These are phyloP conservation scores for Lactifluus volemus DNA, from an alignment of 768 basidiomycete genomes.

Conservation along the genomic window DNA sequence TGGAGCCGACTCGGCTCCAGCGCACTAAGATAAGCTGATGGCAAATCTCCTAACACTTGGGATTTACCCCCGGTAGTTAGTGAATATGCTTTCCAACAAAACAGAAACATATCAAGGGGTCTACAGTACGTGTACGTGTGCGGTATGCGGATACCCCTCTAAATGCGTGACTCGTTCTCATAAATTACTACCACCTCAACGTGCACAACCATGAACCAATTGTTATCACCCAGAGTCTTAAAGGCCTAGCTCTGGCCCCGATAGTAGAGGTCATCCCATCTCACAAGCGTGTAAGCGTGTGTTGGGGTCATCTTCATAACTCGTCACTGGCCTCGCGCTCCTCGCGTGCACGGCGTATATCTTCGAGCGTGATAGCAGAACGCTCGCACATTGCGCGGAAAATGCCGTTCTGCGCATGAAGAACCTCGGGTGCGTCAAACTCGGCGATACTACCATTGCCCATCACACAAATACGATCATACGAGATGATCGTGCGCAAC, in stretches of 20 bases:
- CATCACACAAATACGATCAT: slow-evolving; percentile 85
- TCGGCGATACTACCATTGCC: slow-evolving; percentile 77
- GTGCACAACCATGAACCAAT: background rate
- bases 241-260: background rate
- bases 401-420: slow-evolving; percentile 55
- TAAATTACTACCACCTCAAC: no score
- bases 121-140: no score
- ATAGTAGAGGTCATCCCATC: background rate
- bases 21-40: no score
- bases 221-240: background rate
- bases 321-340: slow-evolving; percentile 8
- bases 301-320: background rate
- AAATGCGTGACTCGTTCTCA: no score
- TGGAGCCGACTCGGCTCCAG: no score
- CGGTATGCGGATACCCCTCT: no score
- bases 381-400: slow-evolving; percentile 84
- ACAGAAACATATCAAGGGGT: no score
- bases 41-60: no score
- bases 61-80: no score
- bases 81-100: no score
- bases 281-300: background rate
- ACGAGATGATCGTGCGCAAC: slow-evolving; percentile 76
- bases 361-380: slow-evolving; percentile 65
- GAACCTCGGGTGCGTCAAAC: slow-evolving; percentile 67
- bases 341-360: slow-evolving; percentile 41